Conservation (phyloP, 768 basidiomycete species). For the Serendipita sp. region DNA sequence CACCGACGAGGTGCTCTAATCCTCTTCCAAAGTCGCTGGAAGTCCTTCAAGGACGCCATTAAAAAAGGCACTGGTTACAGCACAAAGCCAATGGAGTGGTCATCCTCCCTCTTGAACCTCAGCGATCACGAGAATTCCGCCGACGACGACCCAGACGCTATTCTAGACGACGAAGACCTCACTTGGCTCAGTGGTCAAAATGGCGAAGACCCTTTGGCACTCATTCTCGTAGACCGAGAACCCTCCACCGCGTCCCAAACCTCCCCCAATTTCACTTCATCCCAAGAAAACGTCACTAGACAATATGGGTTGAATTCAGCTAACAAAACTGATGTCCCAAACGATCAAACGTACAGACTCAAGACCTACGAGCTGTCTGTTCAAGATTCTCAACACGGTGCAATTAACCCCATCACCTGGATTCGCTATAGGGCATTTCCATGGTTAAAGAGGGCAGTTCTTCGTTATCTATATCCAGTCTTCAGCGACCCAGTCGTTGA, state of each 20-base stretch:
- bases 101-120: neutral
- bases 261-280: neutral
- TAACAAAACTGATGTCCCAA: neutral
- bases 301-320: neutral
- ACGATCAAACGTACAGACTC: neutral
- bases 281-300: neutral
- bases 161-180: neutral
- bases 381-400: neutral
- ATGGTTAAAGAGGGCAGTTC: neutral
- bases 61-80: neutral
- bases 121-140: neutral
- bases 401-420: neutral
- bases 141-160: neutral
- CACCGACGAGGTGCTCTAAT: too few relatives aligned
- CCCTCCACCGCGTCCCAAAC: neutral
- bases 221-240: neutral
- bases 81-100: neutral
- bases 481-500: neutral
- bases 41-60: neutral
- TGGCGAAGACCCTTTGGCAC: neutral
- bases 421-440: neutral
- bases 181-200: neutral
- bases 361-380: neutral
- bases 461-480: neutral
- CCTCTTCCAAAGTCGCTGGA: too few relatives aligned